Percentiles rank a stretch among this genome's conserved stretches.
phyloP scores from a whole-genome alignment of 768 basidiomycete species.

The Xanthoconium purpureum region DNA sequence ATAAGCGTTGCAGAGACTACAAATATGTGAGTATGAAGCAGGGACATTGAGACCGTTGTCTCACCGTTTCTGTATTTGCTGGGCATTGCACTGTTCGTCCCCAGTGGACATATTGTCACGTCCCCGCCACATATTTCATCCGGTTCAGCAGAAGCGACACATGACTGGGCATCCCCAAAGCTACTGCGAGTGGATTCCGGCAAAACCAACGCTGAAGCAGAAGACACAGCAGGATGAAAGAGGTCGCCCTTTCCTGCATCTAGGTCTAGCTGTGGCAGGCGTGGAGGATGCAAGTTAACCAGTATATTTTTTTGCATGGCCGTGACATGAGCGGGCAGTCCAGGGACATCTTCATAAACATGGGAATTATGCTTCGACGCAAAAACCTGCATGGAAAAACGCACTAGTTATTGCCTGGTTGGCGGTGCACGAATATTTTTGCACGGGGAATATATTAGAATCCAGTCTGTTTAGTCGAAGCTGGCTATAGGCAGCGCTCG shows the following conservation, averaged over 20 bases:
- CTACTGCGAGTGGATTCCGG: slow-evolving; percentile 33
- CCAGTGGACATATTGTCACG: slow-evolving; percentile 71
- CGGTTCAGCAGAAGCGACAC: neutral
- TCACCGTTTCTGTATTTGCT: slow-evolving; percentile 85
- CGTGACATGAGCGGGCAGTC: slow-evolving; percentile 46
- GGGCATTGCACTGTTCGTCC: slow-evolving; percentile 86
- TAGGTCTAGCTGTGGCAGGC: slow-evolving; percentile 38
- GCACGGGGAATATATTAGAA: slow-evolving; percentile 66
- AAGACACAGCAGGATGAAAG: slow-evolving; percentile 29
- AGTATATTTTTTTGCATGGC: slow-evolving; percentile 42
- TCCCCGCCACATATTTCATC: slow-evolving; percentile 49
- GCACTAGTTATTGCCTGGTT: slow-evolving; percentile 37
- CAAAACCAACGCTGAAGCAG: slow-evolving; percentile 12
- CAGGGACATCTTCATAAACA: slow-evolving; percentile 30
- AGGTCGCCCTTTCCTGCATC: slow-evolving; percentile 26
- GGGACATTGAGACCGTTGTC: slow-evolving; percentile 9
- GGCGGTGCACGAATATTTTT: slow-evolving; percentile 47
- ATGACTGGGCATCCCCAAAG: slow-evolving; percentile 38
- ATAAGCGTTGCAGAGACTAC: slow-evolving; percentile 76
- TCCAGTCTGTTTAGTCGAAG: slow-evolving; percentile 73
- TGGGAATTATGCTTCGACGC: neutral
- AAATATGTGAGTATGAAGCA: neutral
- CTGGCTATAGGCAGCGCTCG: slow-evolving; percentile 67
- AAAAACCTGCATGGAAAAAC: slow-evolving; percentile 4
- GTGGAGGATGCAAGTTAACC: slow-evolving; percentile 47